Base-by-base conservation (phyloP, 768 basidiomycete genomes). In the Dacryopinax primogenitus region DNA sequence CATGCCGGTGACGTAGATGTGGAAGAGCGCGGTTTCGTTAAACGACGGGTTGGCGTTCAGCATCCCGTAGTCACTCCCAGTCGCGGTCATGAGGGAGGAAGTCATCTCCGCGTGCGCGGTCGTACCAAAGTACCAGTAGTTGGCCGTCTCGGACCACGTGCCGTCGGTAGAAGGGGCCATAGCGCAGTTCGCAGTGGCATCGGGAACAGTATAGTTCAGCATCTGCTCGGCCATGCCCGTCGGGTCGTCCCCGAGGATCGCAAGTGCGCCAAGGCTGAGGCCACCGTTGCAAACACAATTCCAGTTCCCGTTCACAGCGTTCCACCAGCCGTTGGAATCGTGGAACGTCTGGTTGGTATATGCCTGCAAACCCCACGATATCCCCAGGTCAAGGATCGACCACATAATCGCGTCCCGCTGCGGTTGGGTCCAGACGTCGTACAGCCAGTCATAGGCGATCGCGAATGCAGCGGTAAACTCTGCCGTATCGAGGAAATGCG, bases 401-500 rank as follows among this genome's bases (percentile, higher is more conserved):
- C 73, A 78, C 71, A 82, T 80, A 68, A 99, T 89, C 61, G 78
- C 77, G 26, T 73, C 75, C 72, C 85, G 86, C 75, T 94, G 92
- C 0, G 83, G 81, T 33, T 81, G 76, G 15, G 82, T 83, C 90
- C 88, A 95, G 63, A 81, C 78, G 64, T 92, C 87, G 74, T 96
- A 87, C 33, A 98, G 72, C 96, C 96, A 99, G 72, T 99, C 96
- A 71, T 98, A 99, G 1, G 87, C 95, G 68, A 93, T 88, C 33
- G 82, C 96, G 71, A 86, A 98, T 3, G 91, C 93, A 28, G 87
- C 84, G 18, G 85, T 85, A 68, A 96, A 80, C 75, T 97, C 95
- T n/a, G 86, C 94, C 21, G 83, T 78, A 73, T 95, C 95, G 51
- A 98, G 85, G 83, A 97, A 98, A 76, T 99, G 96, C 1, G 58